Conservation (phyloP, 2,329 filamentous ascomycete genomes). For the Fusarium poae region DNA sequence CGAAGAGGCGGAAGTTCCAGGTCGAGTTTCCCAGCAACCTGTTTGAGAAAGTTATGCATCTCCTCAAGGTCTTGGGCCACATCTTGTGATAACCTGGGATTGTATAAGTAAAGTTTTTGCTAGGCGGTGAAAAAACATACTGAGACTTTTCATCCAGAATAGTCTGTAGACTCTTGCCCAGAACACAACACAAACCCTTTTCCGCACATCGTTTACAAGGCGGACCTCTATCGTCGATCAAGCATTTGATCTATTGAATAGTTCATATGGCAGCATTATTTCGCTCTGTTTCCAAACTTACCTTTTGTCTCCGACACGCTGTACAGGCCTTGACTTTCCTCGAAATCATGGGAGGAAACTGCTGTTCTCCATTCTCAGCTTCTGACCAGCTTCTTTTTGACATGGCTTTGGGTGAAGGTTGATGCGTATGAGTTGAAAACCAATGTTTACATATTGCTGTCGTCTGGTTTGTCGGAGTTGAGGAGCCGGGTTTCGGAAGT, state of each 20-base stretch:
- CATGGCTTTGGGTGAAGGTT: background rate
- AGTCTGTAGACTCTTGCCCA: conserved; percentile 59
- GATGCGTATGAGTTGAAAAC: background rate
- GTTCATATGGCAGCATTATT: background rate
- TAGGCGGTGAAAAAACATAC: conserved; percentile 33
- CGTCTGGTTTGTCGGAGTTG: conserved; percentile 31
- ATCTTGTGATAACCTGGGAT: conserved; percentile 24
- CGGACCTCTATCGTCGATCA: conserved; percentile 57
- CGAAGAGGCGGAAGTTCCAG: conserved; percentile 43
- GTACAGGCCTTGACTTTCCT: conserved; percentile 58
- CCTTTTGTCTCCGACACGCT: conserved; percentile 58
- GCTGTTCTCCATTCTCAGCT: conserved; percentile 23
- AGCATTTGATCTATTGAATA: conserved; percentile 54
- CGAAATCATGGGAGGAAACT: conserved; percentile 52
- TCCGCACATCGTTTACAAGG: conserved; percentile 56
- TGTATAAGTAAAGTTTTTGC: background rate
- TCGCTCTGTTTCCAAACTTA: conserved; percentile 3
- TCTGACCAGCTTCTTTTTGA: conserved; percentile 37
- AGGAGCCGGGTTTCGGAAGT: background rate
- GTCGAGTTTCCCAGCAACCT: conserved; percentile 44
- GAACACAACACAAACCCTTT: conserved; percentile 54
- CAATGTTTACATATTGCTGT: conserved; percentile 20
- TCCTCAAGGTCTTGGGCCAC: conserved; percentile 46
- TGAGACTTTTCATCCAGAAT: conserved; percentile 58
- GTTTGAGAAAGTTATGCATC: conserved; percentile 43